Evolutionary conservation across 805 yeast genomes (phyloP).

Genomic region (Myxozyma udenii): DNA sequence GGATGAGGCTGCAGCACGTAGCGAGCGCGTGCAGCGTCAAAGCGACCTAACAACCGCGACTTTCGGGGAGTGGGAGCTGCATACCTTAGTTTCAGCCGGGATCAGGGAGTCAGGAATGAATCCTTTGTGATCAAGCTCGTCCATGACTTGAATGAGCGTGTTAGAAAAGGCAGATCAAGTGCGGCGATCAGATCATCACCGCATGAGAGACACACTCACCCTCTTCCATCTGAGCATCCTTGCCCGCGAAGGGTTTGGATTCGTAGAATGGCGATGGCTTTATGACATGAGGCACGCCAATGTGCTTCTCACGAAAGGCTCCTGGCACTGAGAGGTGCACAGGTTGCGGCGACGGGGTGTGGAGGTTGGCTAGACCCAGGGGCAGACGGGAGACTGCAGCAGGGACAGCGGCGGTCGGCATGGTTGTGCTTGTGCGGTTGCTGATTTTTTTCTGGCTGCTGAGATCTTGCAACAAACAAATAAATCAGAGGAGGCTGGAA

Average conservation of each 20-base stretch:
- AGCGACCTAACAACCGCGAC: no score
- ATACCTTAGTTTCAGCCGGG: constrained; percentile 67
- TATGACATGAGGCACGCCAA: constrained; percentile 13
- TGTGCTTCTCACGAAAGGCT: not conserved
- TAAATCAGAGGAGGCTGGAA: no score
- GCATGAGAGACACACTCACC: constrained; percentile 26
- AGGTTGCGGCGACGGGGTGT: constrained; percentile 25
- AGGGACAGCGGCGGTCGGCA: not conserved
- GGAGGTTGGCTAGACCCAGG: constrained; percentile 6
- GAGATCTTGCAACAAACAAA: no score
- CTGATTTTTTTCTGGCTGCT: no score
- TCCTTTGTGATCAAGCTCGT: constrained; percentile 74
- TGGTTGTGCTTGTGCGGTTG: not conserved
- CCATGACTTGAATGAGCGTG: constrained; percentile 56
- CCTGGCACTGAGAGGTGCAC: constrained; percentile 25
- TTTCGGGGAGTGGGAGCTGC: constrained; percentile 10
- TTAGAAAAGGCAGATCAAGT: not conserved
- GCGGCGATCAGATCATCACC: not conserved
- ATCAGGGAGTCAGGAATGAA: constrained; percentile 85
- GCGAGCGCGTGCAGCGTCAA: no score
- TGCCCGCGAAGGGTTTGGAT: constrained; percentile 72
- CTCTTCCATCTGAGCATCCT: constrained; percentile 69
- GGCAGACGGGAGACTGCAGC: not conserved
- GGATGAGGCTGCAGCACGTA: no score
- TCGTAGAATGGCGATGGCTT: constrained; percentile 46